These are phyloP conservation scores for Bryoglossum gracile DNA, from an alignment of 495 filamentous ascomycete genomes.

Conservation along the genomic window DNA sequence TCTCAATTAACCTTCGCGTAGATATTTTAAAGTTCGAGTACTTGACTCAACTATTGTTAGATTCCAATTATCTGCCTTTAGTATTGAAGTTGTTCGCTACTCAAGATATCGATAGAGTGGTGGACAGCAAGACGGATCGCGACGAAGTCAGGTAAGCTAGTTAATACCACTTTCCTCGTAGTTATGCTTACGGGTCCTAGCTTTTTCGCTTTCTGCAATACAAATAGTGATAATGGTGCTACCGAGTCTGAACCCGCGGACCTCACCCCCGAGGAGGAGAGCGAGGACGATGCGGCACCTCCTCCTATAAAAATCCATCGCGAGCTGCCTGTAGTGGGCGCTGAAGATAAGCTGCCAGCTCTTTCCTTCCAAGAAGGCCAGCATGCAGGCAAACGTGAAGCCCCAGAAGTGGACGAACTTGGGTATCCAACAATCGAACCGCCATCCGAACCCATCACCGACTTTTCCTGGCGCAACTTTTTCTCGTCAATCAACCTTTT, in stretches of 20 bases:
- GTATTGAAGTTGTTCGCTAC: constrained; percentile 88
- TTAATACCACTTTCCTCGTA: background rate
- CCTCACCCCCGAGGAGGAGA: constrained; percentile 10
- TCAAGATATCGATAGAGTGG: constrained; percentile 81
- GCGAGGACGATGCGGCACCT: constrained; percentile 70
- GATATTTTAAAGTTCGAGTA: constrained; percentile 96
- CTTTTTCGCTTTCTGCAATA: constrained; percentile 84
- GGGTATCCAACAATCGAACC: constrained; percentile 59
- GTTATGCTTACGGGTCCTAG: constrained; percentile 32
- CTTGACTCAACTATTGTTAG: constrained; percentile 82
- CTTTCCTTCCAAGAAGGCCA: constrained; percentile 30
- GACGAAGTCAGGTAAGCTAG: constrained; percentile 68
- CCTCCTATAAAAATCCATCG: constrained; percentile 60
- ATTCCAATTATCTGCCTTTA: constrained; percentile 88
- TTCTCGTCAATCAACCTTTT: constrained; percentile 89
- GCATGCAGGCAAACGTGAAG: constrained; percentile 27
- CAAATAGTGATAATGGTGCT: constrained; percentile 15
- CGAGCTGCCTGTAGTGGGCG: constrained; percentile 13
- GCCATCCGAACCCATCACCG: constrained; percentile 75
- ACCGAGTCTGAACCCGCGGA: background rate
- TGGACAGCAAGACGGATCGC: constrained; percentile 78
- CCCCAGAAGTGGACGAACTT: constrained; percentile 83
- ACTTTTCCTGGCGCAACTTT: constrained; percentile 90
- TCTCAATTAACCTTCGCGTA: constrained; percentile 40
- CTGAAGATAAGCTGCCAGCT: constrained; percentile 25